These are phyloP conservation scores for Diplodia seriata DNA, from an alignment of 2,329 filamentous ascomycete species.

Conservation along the genomic window DNA sequence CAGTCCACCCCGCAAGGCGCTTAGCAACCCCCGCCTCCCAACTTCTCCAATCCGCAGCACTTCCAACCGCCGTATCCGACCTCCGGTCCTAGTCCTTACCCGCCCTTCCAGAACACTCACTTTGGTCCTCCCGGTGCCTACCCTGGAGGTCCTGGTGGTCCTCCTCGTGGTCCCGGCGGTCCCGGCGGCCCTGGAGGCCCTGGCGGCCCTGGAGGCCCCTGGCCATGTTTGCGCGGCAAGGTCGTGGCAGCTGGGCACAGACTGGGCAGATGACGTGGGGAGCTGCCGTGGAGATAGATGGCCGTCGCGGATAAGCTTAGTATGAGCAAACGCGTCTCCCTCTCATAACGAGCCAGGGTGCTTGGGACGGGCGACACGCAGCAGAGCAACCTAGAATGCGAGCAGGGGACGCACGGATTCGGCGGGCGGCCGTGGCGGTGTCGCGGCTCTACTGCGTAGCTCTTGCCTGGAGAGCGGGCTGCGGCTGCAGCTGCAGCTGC, in stretches of 20 bases:
- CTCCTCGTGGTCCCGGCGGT: slow-evolving; percentile 43
- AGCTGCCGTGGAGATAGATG: not conserved
- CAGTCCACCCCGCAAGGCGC: slow-evolving; percentile 40
- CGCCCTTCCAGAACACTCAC: slow-evolving; percentile 55
- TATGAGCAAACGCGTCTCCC: slow-evolving; percentile 6
- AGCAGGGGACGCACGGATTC: slow-evolving; percentile 7
- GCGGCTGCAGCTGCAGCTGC: not conserved
- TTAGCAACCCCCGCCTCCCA: slow-evolving; percentile 47
- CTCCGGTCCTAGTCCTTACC: slow-evolving; percentile 50
- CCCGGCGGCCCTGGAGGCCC: slow-evolving; percentile 45
- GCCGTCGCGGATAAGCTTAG: slow-evolving; percentile 2
- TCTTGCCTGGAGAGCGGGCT: not conserved
- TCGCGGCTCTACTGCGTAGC: not conserved
- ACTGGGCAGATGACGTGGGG: not conserved
- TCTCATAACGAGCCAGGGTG: not conserved
- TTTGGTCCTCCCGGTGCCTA: slow-evolving; percentile 57
- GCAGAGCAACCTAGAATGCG: no score
- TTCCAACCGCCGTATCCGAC: slow-evolving; percentile 32
- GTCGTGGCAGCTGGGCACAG: not conserved
- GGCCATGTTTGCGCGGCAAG: slow-evolving; percentile 23
- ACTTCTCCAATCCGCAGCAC: slow-evolving; percentile 39
- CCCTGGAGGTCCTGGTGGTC: slow-evolving; percentile 43
- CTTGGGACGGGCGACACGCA: not conserved
- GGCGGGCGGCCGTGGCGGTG: slow-evolving; percentile 9
- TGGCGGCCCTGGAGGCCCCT: no score